Evolutionary conservation across 495 filamentous ascomycete species (phyloP), one percentile per base, ranked within the genome.

Genomic region (Penicillium verhagenii): DNA sequence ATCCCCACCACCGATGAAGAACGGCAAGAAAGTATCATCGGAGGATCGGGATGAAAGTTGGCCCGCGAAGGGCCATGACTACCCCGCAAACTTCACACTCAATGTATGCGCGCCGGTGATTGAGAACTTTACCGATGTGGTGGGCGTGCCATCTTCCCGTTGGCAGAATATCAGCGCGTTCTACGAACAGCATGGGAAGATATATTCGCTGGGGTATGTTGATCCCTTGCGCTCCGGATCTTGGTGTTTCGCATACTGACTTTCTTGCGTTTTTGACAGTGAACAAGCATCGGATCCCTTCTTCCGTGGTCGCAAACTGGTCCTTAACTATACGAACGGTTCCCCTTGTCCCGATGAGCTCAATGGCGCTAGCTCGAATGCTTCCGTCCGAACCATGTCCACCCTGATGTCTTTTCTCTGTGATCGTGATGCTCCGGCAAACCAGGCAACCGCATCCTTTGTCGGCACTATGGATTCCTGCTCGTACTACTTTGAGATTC

Each of bases 401-500:
- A 88, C 91, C 8, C 83, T 92, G 49, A 91, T 99, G 76, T 93
- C 89, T 26, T 90, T 97, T 71, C 87, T 92, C 64, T 97, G 95
- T 74, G 93, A 97, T 61, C 83, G 83, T 45, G 91, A 96, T 54
- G 66, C 76, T 8, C 70, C 77, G 2, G 68, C 73, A 6, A 79
- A 84, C 8, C 82, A 84, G 23, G 81, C 87, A 14, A 82, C 85
- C 13, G 67, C 85, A 4, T 88, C 89, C 5, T 99, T 96, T 67
- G 85, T 97, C 46, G 91, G 89, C 52, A 82, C 87, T 19, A 86
- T 87, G 70, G 91, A 97, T 63, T 84, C 90, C 45, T 99, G 95
- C 76, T 82, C 89, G n/a, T 99, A 97, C 72, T 89, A 95, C 69
- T 99, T 99, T 73, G 92, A 96, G 69, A 83, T 92, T n/a, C 89